Evolutionary conservation across 2,329 filamentous ascomycete species (phyloP), one percentile per base, ranked within the genome.

Genomic region (Setomelanomma holmii): DNA sequence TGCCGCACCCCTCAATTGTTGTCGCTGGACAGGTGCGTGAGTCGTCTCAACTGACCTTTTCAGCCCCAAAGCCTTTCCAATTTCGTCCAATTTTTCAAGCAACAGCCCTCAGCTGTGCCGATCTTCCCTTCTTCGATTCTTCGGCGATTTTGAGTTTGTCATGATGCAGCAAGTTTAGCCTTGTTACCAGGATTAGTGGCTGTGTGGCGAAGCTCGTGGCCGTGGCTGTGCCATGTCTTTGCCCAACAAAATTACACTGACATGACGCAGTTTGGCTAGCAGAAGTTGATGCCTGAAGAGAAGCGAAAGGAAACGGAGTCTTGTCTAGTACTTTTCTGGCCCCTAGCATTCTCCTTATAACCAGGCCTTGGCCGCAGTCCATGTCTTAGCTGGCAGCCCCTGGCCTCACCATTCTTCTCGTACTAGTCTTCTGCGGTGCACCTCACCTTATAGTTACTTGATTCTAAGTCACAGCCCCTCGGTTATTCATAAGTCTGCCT

Each of bases 191-290:
- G 48, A 40, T 49, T 34, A 39, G 34, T 16, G 35, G 30, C 43
- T 21, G 46, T n/a, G 47, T n/a, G 52, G 52, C 52, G 52, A 44
- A 48, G 52, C 47, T 48, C 40, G 30, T 36, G 34, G 34, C 36
- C 40, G 38, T 30, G 23, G 23, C 55, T 58, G 53, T 49, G 55
- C 55, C 53, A 56, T 52, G n/a, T 39, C 40, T 45, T 21, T 22
- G 47, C 53, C 50, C 56, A 58, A 58, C 47, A 53, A 34, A 39
- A 38, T 36, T 14, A 17, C 34, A 17, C 16, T 2, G 27, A n/a
- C n/a, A n/a, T 6, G 27, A 27, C 27, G 27, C 10, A 30, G 27
- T n/a, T n/a, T n/a, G n/a, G n/a, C n/a, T n/a, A n/a, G n/a, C n/a
- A n/a, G n/a, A n/a, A n/a, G n/a, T n/a, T n/a, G 34, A 16, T 36